Conservation (phyloP, 495 filamentous ascomycete species). For the Lichina pygmaea region DNA sequence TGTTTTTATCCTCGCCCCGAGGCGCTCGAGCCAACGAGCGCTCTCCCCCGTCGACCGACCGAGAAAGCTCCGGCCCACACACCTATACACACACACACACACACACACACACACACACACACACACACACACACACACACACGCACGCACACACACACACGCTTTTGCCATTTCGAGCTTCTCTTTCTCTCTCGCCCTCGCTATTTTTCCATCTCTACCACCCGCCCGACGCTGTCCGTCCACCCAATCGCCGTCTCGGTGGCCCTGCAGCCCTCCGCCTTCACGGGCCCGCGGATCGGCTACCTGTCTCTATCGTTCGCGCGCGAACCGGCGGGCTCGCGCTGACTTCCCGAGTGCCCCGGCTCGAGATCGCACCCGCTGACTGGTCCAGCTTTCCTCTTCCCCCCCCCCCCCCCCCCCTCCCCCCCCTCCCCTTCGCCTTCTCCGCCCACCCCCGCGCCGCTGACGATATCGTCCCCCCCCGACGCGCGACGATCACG, state of each 20-base stretch:
- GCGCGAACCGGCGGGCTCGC: neutral
- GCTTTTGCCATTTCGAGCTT: neutral
- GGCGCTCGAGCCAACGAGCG: too few species aligned
- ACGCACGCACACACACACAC: too few species aligned
- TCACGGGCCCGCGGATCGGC: neutral
- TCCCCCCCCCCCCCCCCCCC: neutral
- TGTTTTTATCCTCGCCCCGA: too few species aligned
- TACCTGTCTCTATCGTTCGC: neutral
- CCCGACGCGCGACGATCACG: neutral
- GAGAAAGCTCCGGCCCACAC: too few species aligned
- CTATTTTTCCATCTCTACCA: conserved; percentile 5
- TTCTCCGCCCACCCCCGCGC: neutral
- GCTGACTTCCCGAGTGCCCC: neutral
- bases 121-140: too few species aligned
- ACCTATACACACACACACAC: too few species aligned
- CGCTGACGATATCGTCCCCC: neutral
- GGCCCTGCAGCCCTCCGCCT: neutral
- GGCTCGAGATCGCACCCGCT: neutral
- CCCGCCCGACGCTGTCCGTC: conserved; percentile 1
- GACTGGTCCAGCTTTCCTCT: neutral
- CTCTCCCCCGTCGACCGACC: too few species aligned
- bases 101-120: too few species aligned
- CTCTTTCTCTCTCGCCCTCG: conserved; percentile 3
- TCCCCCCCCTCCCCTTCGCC: neutral
- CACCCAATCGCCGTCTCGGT: neutral